Base-by-base conservation (phyloP, 768 basidiomycete species). In the Sistotremastrum suecicum region DNA sequence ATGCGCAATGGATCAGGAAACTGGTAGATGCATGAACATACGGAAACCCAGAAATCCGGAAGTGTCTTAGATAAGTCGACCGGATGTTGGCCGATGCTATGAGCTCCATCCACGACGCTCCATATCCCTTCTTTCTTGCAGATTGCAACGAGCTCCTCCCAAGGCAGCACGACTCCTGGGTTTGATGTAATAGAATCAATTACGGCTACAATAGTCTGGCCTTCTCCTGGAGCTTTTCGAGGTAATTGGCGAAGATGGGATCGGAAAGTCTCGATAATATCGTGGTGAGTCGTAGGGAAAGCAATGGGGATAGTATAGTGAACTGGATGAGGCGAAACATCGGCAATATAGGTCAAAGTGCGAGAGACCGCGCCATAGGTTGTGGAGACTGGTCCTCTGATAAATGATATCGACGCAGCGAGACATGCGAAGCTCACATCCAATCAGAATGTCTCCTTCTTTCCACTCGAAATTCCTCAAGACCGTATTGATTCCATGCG, bases 31-130 rank as follows among this genome's bases (percentile, higher is more conserved):
- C 20, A 38, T 11, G 3, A 3, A 65, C 74, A 28, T 49, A 85
- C 83, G 34, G 83, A 80, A 28, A 80, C 64, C 78, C 78, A 87
- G 55, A 88, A 86, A 60, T 90, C 87, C 7, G 82, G 82, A 43
- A 68, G 63, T 0, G 61, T 61, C 39, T 66, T 63, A 3, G 64
- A 65, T 11, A 88, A 58, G 45, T 72, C 60, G 5, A 70, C 53
- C 20, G 20, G 20, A 53, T 84, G 76, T 53, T 83, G 83, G 0
- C 86, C 86, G 37, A 89, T 72, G 3, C 76, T 72, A 54, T 89
- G 86, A 5, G 86, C 86, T 1, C 73, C 88, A 53, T 91, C 88
- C 9, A 91, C 60, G n/a, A 90, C 52, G 33, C 71, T 80, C 60
- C 72, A 71, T 0, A 80, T 69, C 0, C 74, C 74, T 36, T 78